A percentile compares a stretch with the other conserved stretches of the same genome.
Conservation (phyloP, 495 filamentous ascomycete genomes). For the Annulohypoxylon bovei region DNA sequence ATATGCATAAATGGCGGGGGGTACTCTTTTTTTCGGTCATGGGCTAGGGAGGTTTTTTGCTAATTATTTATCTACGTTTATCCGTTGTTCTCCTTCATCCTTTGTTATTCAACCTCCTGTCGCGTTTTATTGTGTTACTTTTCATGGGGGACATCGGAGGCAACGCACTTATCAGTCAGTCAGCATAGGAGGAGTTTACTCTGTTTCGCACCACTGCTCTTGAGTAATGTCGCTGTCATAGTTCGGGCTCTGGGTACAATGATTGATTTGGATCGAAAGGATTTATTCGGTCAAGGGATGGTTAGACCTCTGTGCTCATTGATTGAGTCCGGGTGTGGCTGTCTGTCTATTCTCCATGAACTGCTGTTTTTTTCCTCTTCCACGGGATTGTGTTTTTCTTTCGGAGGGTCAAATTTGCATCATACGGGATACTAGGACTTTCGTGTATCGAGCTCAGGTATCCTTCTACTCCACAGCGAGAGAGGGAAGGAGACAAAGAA, state of each 20-base stretch:
- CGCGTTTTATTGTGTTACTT: constrained; percentile 16
- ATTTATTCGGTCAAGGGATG: constrained; percentile 24
- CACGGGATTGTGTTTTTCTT: constrained; percentile 10
- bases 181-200: constrained; percentile 43
- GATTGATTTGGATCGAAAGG: constrained; percentile 29
- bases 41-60: constrained; percentile 31
- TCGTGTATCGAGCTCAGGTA: constrained; percentile 21
- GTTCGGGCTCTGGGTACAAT: constrained; percentile 30
- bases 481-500: constrained; percentile 3
- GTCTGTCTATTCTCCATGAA: constrained; percentile 29
- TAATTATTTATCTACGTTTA: constrained; percentile 15
- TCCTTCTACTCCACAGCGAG: constrained; percentile 4
- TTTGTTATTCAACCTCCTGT: constrained; percentile 6
- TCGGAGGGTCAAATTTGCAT: constrained; percentile 40
- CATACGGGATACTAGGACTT: constrained; percentile 35
- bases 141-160: constrained; percentile 32
- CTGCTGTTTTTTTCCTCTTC: constrained; percentile 14
- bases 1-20: constrained; percentile 36
- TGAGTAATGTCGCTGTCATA: constrained; percentile 30
- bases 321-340: constrained; percentile 40
- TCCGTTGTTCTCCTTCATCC: constrained; percentile 18
- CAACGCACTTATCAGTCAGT: constrained; percentile 27
- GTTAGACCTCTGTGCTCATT: constrained; percentile 42
- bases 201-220: constrained; percentile 31
- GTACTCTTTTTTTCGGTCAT: constrained; percentile 25